These are phyloP conservation scores for Ceratocystis destructans DNA, from an alignment of 2,329 filamentous ascomycete genomes.

Conservation along the genomic window DNA sequence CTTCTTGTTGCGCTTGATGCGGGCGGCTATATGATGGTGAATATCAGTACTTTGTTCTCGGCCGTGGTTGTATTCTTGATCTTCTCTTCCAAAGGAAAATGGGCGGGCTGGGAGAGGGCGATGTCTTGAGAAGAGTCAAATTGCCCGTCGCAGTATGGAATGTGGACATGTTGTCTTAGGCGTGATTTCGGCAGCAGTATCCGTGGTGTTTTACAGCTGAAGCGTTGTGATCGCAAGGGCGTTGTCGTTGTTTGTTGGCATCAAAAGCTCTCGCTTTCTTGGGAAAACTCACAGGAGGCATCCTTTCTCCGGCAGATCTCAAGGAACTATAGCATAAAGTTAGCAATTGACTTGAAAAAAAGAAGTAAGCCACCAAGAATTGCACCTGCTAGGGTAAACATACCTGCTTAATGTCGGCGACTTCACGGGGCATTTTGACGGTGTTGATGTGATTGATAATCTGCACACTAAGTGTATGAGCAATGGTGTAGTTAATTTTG, in stretches of 20 bases:
- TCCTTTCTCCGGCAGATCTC: conserved; percentile 99
- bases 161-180: neutral
- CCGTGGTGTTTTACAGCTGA: conserved; percentile 7
- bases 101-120: neutral
- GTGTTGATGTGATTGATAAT: conserved; percentile 20
- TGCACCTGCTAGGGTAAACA: conserved; percentile 20
- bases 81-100: neutral
- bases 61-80: neutral
- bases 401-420: conserved; percentile 91
- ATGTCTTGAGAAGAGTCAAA: neutral
- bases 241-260: neutral
- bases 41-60: conserved; percentile 7
- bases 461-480: conserved; percentile 19
- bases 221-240: neutral
- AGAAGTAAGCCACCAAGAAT: neutral
- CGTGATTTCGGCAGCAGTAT: neutral
- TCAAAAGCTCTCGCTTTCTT: neutral
- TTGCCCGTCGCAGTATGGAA: neutral
- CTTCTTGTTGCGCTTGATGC: conserved; percentile 93
- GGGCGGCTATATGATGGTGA: conserved; percentile 46
- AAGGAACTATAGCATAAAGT: conserved; percentile 59
- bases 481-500: conserved; percentile 19
- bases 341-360: conserved; percentile 12
- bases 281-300: conserved; percentile 72
- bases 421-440: conserved; percentile 89